Base-by-base conservation (phyloP, 345 rosid genomes). In the Reutealis trisperma region DNA sequence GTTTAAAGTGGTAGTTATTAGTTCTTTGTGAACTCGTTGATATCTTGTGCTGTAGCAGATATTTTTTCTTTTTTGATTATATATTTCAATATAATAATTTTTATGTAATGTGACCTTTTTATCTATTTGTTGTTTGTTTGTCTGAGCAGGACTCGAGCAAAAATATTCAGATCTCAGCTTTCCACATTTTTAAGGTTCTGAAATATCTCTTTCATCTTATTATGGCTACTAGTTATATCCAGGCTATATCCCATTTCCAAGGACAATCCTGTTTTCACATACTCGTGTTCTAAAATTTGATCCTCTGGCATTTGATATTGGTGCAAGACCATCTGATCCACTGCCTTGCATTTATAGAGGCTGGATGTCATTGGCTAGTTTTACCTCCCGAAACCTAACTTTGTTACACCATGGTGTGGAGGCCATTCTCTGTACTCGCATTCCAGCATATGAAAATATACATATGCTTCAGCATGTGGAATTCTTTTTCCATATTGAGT, bases 181-280 rank as follows among this genome's bases (percentile, higher is more conserved):
- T 95, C 81, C 97, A 95, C 87, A 93, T 95, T 83, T 95, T 95
- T 83, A 95, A 95, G 96, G 99, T 93, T 79, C 32, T 72, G 9
- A 14, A 30, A 65, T 44, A 21, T 61, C 63, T 74, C 64, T 61
- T 49, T 63, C 69, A 12, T 34, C 67, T 57, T 21, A 27, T 51
- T 77, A 8, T 71, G 45, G 49, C 25, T 52, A 42, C 55, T 67
- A 22, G 62, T 63, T 18, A 52, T 52, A 25, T 30, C n/a, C 42
- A 22, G 61, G 77, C 63, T 47, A 32, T 47, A 45, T 57, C 14
- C 32, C 45, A 16, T 66, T 19, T 57, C 63, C 67, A 5, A 51
- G 70, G 47, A 74, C 61, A 47, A 14, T 22, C 51, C 49, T 25
- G 15, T 7, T 0, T 8, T 58, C 49, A 24, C 37, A 37, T 55